These are phyloP conservation scores for Diophrys sp. DNA, from an alignment of 73 alveolate genomes.

Conservation along the genomic window DNA sequence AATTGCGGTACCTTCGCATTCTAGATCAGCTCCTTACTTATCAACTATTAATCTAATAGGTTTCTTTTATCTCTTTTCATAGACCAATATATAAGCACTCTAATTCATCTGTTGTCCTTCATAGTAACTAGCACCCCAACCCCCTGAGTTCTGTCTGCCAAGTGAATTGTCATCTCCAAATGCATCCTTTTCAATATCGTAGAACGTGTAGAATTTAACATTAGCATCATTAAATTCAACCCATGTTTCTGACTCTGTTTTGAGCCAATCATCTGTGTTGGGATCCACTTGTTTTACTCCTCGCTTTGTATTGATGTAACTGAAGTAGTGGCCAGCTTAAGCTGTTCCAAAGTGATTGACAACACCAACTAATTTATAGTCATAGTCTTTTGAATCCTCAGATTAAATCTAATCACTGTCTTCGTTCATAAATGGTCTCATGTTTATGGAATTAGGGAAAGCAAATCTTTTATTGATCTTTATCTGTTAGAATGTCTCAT, in stretches of 20 bases:
- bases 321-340: slow-evolving; percentile 54
- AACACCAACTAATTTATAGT: slow-evolving; percentile 52
- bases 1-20: slow-evolving; percentile 7
- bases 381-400: slow-evolving; percentile 26
- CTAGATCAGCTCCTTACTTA: slow-evolving; percentile 12
- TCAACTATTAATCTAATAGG: slow-evolving; percentile 46
- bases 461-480: slow-evolving; percentile 92
- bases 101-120: slow-evolving; percentile 28
- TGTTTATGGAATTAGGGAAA: slow-evolving; percentile 88
- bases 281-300: slow-evolving; percentile 24
- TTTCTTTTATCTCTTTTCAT: slow-evolving; percentile 81
- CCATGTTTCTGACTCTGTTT: slow-evolving; percentile 51
- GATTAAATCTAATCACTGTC: slow-evolving; percentile 22
- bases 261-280: slow-evolving; percentile 29
- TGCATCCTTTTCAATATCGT: slow-evolving; percentile 66
- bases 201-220: slow-evolving; percentile 31
- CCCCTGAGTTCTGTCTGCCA: slow-evolving; percentile 17
- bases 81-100: slow-evolving; percentile 97
- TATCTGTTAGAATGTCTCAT: slow-evolving; percentile 87
- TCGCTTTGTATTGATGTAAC: slow-evolving; percentile 39
- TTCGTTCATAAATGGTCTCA: slow-evolving; percentile 33
- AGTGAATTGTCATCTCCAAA: slow-evolving; percentile 81
- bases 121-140: background rate
- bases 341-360: slow-evolving; percentile 63
- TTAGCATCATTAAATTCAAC: slow-evolving; percentile 61